Conservation (phyloP, 441 rosid genomes). For the Raphanus hybrid region DNA sequence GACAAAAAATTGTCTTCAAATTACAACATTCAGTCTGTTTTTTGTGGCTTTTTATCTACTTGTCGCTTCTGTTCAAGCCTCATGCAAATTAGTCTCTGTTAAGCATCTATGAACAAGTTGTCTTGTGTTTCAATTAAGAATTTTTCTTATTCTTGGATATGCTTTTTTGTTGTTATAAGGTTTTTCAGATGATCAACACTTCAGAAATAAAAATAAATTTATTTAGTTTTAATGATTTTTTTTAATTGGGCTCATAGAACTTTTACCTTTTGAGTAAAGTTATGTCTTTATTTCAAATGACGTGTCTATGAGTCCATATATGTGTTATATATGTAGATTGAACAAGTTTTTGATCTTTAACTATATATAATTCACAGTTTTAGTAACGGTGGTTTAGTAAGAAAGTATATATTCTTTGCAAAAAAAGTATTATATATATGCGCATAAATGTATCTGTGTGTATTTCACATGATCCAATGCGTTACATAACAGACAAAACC, state of each 20-base stretch:
- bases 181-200: slow-evolving; percentile 13
- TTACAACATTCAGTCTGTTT: background rate
- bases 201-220: background rate
- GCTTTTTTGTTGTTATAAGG: background rate
- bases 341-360: slow-evolving; percentile 20
- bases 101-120: background rate
- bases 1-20: background rate
- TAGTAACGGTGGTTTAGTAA: slow-evolving; percentile 20
- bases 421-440: background rate
- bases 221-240: background rate
- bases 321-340: slow-evolving; percentile 13
- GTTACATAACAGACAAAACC: slow-evolving; percentile 14
- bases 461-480: slow-evolving; percentile 25
- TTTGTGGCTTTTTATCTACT: slow-evolving; percentile 5
- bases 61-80: background rate
- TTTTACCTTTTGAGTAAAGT: slow-evolving; percentile 29
- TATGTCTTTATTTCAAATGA: slow-evolving; percentile 6
- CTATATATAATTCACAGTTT: slow-evolving; percentile 1
- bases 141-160: slow-evolving; percentile 3
- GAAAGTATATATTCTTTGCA: slow-evolving; percentile 4
- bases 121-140: background rate
- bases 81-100: slow-evolving; percentile 18
- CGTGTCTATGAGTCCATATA: slow-evolving; percentile 21
- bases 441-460: slow-evolving; percentile 1
- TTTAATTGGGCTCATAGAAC: slow-evolving; percentile 12